Percentiles rank a stretch among this genome's conserved stretches.
These are phyloP conservation scores for Hygrophoropsis aurantiaca DNA, from an alignment of 768 basidiomycete species.

Conservation along the genomic window DNA sequence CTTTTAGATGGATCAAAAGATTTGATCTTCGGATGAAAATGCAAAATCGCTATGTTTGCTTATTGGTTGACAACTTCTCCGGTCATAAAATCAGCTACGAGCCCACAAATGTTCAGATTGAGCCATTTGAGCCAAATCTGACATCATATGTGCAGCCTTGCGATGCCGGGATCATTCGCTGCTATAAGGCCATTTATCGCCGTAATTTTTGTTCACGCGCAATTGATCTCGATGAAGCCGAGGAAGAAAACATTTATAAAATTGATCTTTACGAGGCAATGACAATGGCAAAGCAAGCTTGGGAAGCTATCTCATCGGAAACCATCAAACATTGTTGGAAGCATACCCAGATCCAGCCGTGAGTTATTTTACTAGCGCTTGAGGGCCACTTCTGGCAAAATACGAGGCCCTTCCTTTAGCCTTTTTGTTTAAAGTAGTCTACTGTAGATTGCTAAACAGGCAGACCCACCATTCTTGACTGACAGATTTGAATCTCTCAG, in stretches of 20 bases:
- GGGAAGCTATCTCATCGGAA: slow-evolving; percentile 23
- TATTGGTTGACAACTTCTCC: slow-evolving; percentile 6
- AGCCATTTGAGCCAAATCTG: slow-evolving; percentile 26
- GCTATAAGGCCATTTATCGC: slow-evolving; percentile 38
- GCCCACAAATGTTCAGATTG: slow-evolving; percentile 3
- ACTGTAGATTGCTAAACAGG: too few relatives aligned
- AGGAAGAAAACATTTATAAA: slow-evolving; percentile 32
- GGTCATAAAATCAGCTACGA: slow-evolving; percentile 5
- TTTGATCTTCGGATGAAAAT: slow-evolving; percentile 15
- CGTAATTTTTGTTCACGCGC: slow-evolving; percentile 22
- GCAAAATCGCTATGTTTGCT: slow-evolving; percentile 9
- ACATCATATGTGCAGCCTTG: slow-evolving; percentile 37
- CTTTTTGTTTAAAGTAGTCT: too few relatives aligned
- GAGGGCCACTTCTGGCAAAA: too few relatives aligned
- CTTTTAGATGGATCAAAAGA: slow-evolving; percentile 22
- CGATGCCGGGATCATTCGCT: slow-evolving; percentile 10
- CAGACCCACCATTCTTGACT: too few relatives aligned
- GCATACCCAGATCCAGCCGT: slow-evolving; percentile 27
- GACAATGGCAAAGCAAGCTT: slow-evolving; percentile 30
- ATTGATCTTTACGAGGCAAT: slow-evolving; percentile 36
- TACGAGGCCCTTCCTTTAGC: too few relatives aligned
- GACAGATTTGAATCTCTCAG: too few relatives aligned
- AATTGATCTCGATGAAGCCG: slow-evolving; percentile 32
- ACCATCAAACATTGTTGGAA: slow-evolving; percentile 39
- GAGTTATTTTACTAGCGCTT: too few relatives aligned